phyloP scores from a whole-genome alignment of 805 yeast genomes.

The Cyberlindnera xishuangbannaensis region DNA sequence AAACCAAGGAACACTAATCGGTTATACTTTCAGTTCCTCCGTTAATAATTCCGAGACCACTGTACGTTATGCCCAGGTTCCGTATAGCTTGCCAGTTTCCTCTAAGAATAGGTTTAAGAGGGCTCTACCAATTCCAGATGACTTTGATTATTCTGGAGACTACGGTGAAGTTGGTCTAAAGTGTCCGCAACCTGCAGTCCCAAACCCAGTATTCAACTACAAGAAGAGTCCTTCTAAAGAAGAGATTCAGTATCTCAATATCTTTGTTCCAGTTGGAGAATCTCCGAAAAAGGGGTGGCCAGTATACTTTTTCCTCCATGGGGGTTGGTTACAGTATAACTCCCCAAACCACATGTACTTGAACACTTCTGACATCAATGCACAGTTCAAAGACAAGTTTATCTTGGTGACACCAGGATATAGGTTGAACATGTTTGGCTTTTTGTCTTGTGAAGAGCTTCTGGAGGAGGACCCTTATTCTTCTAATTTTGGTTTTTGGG shows the following conservation, averaged over 20 bases:
- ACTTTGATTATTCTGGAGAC: slow-evolving; percentile 34
- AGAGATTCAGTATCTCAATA: slow-evolving; percentile 30
- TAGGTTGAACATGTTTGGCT: slow-evolving; percentile 36
- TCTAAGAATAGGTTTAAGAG: slow-evolving; percentile 30
- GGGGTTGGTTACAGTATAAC: slow-evolving; percentile 37
- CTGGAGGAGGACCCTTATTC: slow-evolving; percentile 23
- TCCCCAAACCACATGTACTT: slow-evolving; percentile 14
- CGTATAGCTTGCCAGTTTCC: slow-evolving; percentile 30
- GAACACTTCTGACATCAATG: slow-evolving; percentile 25
- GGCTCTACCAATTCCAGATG: slow-evolving; percentile 29
- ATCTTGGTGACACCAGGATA: slow-evolving; percentile 35
- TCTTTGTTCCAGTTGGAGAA: slow-evolving; percentile 32
- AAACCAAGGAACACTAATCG: slow-evolving; percentile 26
- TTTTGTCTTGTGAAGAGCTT: slow-evolving; percentile 33
- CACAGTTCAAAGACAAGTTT: slow-evolving; percentile 27
- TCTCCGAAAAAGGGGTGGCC: slow-evolving; percentile 38
- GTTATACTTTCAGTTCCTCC: slow-evolving; percentile 18
- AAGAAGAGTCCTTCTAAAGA: slow-evolving; percentile 23
- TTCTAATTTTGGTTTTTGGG: slow-evolving; percentile 30
- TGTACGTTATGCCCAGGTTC: slow-evolving; percentile 28
- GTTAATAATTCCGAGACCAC: slow-evolving; percentile 14
- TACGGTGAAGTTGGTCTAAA: slow-evolving; percentile 30
- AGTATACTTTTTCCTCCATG: slow-evolving; percentile 35
- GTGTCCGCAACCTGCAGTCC: slow-evolving; percentile 34
- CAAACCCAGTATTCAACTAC: slow-evolving; percentile 24